Conservation (phyloP, 495 filamentous ascomycete genomes). For the Annulohypoxylon bovei region DNA sequence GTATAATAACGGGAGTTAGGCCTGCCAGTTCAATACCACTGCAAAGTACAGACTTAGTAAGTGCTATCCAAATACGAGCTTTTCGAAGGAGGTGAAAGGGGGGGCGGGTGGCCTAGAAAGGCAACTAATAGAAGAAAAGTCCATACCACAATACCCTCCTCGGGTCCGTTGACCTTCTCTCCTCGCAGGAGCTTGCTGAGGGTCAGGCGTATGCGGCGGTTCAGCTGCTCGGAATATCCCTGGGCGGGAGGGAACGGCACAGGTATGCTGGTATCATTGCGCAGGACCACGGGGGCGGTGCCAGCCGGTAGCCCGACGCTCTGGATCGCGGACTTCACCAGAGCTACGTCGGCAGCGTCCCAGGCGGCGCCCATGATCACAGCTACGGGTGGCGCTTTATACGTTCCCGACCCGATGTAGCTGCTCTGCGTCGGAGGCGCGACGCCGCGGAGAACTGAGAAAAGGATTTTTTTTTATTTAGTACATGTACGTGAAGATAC, state of each 20-base stretch:
- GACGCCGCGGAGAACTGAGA: conserved; percentile 19
- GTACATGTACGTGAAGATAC: background rate
- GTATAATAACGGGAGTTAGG: background rate
- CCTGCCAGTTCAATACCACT: conserved; percentile 24
- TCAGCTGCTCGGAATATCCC: conserved; percentile 27
- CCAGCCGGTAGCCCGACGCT: background rate
- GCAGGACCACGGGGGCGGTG: conserved; percentile 16
- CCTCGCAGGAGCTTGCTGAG: conserved; percentile 5
- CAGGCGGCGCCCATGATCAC: conserved; percentile 30
- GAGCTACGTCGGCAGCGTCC: conserved; percentile 16
- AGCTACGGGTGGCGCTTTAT: conserved; percentile 1
- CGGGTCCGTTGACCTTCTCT: conserved; percentile 13
- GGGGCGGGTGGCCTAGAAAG: too few species aligned
- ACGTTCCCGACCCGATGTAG: conserved; percentile 16
- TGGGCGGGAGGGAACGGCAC: conserved; percentile 21
- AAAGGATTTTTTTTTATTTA: background rate
- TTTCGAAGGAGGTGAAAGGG: background rate
- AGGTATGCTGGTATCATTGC: conserved; percentile 22
- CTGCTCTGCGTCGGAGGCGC: conserved; percentile 28
- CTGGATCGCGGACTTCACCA: conserved; percentile 16
- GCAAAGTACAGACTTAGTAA: background rate
- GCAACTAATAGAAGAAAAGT: background rate
- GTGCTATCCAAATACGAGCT: background rate
- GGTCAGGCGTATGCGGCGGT: conserved; percentile 14
- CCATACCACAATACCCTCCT: conserved; percentile 30